Percentiles rank a stretch among this genome's conserved stretches.
These are phyloP conservation scores for Toxicodendron radicans DNA, from an alignment of 345 rosid genomes.

Conservation along the genomic window DNA sequence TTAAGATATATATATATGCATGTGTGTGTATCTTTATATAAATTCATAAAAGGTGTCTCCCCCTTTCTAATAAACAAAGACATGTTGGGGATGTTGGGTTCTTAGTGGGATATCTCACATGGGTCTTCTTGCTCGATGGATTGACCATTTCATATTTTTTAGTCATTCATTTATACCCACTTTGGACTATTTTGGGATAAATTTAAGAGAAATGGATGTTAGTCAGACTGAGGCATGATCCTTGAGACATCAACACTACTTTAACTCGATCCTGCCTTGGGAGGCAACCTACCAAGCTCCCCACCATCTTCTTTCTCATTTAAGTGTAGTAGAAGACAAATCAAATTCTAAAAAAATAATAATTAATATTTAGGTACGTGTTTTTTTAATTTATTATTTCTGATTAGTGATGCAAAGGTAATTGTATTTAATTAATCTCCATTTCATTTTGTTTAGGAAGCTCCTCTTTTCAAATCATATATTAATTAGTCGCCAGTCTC, in stretches of 20 bases:
- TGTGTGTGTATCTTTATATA: no score
- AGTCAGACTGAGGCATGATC: slow-evolving; percentile 60
- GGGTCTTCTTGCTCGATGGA: slow-evolving; percentile 34
- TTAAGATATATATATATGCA: slow-evolving; percentile 34
- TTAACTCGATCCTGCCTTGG: slow-evolving; percentile 61
- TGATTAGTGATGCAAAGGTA: background rate
- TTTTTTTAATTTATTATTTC: background rate
- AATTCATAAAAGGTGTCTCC: slow-evolving; percentile 30
- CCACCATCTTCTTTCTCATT: slow-evolving; percentile 14
- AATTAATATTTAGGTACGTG: background rate
- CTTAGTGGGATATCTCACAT: slow-evolving; percentile 64
- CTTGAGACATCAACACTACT: slow-evolving; percentile 64
- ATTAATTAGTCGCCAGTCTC: no score
- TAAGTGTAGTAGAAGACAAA: slow-evolving; percentile 6
- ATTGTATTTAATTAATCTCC: background rate
- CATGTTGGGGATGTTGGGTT: slow-evolving; percentile 64
- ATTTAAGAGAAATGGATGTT: slow-evolving; percentile 28
- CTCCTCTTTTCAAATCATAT: background rate
- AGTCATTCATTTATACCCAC: background rate
- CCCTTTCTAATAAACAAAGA: slow-evolving; percentile 32
- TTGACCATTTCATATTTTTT: slow-evolving; percentile 20
- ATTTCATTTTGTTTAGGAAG: background rate
- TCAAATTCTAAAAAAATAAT: background rate
- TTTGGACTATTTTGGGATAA: slow-evolving; percentile 18
- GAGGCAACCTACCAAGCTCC: slow-evolving; percentile 62